phyloP scores from a whole-genome alignment of 2,329 filamentous ascomycete genomes.

The Ceratocystis cubensis region DNA sequence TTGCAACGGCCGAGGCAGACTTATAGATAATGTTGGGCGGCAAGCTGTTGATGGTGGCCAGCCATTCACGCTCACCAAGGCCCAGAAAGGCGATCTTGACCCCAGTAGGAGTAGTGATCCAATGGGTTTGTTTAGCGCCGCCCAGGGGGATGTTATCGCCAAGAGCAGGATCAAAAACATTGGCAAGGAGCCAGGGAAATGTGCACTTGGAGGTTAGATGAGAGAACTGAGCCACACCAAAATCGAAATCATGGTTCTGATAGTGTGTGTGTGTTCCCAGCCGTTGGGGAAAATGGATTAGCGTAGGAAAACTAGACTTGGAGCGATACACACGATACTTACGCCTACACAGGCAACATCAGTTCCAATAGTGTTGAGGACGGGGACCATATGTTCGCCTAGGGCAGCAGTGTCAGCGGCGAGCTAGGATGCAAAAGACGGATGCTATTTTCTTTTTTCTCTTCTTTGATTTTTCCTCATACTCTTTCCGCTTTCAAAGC shows the following conservation, averaged over 20 bases:
- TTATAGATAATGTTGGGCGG: constrained; percentile 73
- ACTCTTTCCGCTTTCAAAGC: not conserved
- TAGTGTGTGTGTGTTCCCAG: not conserved
- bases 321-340: constrained; percentile 29
- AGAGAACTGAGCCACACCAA: constrained; percentile 70
- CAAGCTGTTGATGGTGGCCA: constrained; percentile 76
- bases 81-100: constrained; percentile 79
- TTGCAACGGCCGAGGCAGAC: constrained; percentile 63
- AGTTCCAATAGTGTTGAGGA: constrained; percentile 66
- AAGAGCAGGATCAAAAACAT: constrained; percentile 71
- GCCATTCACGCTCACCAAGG: constrained; percentile 75
- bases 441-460: too few species aligned
- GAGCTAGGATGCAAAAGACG: not conserved
- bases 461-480: too few species aligned
- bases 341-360: constrained; percentile 73
- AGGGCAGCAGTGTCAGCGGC: not conserved
- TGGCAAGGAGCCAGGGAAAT: constrained; percentile 84
- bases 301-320: not conserved
- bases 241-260: constrained; percentile 85
- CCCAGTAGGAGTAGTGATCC: constrained; percentile 69
- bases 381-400: constrained; percentile 75
- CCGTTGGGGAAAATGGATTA: too few species aligned
- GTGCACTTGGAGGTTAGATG: constrained; percentile 60
- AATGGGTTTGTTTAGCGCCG: constrained; percentile 59
- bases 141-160: constrained; percentile 64